Percentiles rank a stretch among this genome's conserved stretches.
phyloP scores from a whole-genome alignment of 169 alveolate genomes.

The Eimeria sp. region DNA sequence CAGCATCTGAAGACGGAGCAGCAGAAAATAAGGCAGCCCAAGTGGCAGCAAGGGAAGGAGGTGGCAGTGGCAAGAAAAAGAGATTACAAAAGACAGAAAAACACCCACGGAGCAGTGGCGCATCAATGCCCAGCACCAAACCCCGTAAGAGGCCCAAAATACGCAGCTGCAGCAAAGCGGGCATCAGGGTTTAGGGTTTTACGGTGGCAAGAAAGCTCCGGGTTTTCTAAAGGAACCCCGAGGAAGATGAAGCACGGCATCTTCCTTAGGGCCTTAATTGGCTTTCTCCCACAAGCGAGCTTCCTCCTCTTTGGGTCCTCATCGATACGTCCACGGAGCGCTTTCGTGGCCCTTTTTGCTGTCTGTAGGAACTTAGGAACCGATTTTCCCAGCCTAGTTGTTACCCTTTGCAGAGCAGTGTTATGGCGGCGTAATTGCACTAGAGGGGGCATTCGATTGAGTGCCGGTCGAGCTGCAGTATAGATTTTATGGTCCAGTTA shows the following conservation, averaged over 20 bases:
- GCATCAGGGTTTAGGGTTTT: conserved; percentile 45
- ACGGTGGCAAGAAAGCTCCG: neutral
- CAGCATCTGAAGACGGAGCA: conserved; percentile 5
- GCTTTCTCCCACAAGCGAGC: no score
- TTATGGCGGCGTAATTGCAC: no score
- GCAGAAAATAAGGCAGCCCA: neutral
- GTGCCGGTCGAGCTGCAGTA: neutral
- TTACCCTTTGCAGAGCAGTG: no score
- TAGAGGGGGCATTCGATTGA: neutral
- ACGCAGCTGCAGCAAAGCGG: conserved; percentile 58
- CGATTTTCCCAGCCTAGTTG: no score
- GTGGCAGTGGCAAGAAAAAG: neutral
- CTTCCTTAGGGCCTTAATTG: no score
- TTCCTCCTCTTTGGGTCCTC: no score
- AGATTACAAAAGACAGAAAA: neutral
- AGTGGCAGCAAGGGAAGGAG: neutral
- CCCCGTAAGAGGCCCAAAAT: conserved; percentile 3
- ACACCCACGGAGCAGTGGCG: neutral
- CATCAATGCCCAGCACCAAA: neutral
- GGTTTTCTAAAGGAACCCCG: neutral
- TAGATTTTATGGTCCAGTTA: neutral
- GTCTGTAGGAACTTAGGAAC: no score
- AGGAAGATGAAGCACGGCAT: no score
- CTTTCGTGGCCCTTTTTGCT: no score
- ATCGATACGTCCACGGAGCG: no score